phyloP scores from a whole-genome alignment of 768 basidiomycete species.

The Amanita subjunquillea region DNA sequence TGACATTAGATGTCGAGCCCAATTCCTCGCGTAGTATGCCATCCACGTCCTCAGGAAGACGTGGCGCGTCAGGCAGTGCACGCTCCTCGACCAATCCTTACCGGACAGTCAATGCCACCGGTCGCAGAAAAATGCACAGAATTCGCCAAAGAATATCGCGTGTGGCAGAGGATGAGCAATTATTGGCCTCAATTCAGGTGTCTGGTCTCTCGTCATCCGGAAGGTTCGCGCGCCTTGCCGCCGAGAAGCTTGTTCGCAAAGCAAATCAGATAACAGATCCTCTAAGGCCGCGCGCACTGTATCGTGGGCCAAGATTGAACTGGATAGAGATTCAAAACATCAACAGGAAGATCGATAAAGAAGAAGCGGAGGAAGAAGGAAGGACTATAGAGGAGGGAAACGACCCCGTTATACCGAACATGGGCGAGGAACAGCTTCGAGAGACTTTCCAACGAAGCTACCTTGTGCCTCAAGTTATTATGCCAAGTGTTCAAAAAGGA shows the following conservation, averaged over 20 bases:
- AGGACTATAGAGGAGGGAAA: neutral
- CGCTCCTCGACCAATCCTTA: neutral
- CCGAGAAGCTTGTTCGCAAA: neutral
- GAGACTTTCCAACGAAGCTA: neutral
- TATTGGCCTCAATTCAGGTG: neutral
- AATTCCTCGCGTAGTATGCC: neutral
- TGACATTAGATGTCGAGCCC: neutral
- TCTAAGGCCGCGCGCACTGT: neutral
- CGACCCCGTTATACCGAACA: neutral
- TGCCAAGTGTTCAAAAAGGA: neutral
- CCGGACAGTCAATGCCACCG: neutral
- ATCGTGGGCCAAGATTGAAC: neutral
- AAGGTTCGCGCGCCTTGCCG: neutral
- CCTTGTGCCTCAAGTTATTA: conserved; percentile 4
- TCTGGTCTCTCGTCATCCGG: neutral
- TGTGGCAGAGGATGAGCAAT: neutral
- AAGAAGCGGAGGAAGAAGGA: neutral
- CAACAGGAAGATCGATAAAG: neutral
- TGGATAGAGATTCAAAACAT: conserved; percentile 1
- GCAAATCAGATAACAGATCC: neutral
- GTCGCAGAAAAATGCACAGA: neutral
- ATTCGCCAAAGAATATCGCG: conserved; percentile 1
- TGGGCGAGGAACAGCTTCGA: neutral
- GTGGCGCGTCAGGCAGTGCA: neutral
- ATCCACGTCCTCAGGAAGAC: neutral